A percentile compares a stretch with the other conserved stretches of the same genome.
Conservation (phyloP, 768 basidiomycete species). For the Butyriboletus loyo region DNA sequence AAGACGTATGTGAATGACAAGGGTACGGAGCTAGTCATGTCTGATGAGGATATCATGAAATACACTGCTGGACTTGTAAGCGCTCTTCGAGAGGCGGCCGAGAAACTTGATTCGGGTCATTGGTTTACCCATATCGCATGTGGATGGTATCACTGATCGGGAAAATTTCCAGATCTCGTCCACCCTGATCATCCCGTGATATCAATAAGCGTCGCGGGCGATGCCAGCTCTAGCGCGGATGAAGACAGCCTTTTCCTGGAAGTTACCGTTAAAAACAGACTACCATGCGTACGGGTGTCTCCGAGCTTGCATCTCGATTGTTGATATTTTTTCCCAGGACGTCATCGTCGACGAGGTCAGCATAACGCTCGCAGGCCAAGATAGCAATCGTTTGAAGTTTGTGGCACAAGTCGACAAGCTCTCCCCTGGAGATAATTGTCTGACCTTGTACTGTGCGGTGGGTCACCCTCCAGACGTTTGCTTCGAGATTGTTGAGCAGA, state of each 20-base stretch:
- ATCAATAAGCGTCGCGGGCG: constrained; percentile 44
- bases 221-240: constrained; percentile 51
- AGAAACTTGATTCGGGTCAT: constrained; percentile 55
- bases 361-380: constrained; percentile 59
- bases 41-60: constrained; percentile 46
- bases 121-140: constrained; percentile 1
- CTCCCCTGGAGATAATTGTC: constrained; percentile 52
- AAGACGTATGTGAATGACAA: constrained; percentile 59
- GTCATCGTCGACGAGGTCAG: constrained; percentile 61
- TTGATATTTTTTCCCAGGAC: constrained; percentile 38
- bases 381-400: constrained; percentile 62
- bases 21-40: constrained; percentile 51
- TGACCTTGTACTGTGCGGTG: constrained; percentile 73
- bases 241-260: constrained; percentile 66
- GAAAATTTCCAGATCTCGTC: constrained; percentile 50
- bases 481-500: not conserved
- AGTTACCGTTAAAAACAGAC: constrained; percentile 56
- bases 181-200: constrained; percentile 70
- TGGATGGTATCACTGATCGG: constrained; percentile 9
- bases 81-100: constrained; percentile 47
- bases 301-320: not conserved
- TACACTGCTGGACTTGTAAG: constrained; percentile 53
- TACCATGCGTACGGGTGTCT: constrained; percentile 69
- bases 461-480: constrained; percentile 24
- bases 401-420: constrained; percentile 41